These are phyloP conservation scores for Fraxinus baroniana DNA, from an alignment of 305 asterid species.

Conservation along the genomic window DNA sequence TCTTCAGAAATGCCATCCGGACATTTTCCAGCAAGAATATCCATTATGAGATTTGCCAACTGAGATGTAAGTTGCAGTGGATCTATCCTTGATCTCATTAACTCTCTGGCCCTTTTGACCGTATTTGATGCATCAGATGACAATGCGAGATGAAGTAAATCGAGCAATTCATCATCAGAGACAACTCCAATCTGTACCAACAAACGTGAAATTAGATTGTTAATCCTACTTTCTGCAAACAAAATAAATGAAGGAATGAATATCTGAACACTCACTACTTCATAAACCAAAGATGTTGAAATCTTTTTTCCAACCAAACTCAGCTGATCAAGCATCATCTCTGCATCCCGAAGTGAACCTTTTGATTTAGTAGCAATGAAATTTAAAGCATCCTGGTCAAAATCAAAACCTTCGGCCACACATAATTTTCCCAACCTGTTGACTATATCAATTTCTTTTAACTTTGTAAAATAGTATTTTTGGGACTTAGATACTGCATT, in stretches of 20 bases:
- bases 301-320: constrained; percentile 82
- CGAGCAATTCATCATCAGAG: constrained; percentile 79
- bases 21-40: constrained; percentile 72
- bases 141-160: constrained; percentile 72
- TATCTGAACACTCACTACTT: constrained; percentile 48
- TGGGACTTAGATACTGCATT: constrained; percentile 55
- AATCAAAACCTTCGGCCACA: constrained; percentile 53
- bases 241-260: not conserved
- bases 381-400: constrained; percentile 61
- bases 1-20: constrained; percentile 47
- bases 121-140: constrained; percentile 80
- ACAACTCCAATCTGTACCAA: constrained; percentile 71
- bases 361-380: constrained; percentile 61
- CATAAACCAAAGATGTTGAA: constrained; percentile 58
- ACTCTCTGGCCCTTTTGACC: constrained; percentile 69
- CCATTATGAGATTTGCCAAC: constrained; percentile 81
- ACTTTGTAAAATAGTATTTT: constrained; percentile 51
- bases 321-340: constrained; percentile 82
- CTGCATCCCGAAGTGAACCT: constrained; percentile 82
- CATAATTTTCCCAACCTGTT: constrained; percentile 50
- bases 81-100: constrained; percentile 72
- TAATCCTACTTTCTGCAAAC: not conserved
- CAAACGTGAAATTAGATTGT: constrained; percentile 19
- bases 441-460: constrained; percentile 52
- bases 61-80: constrained; percentile 79